A percentile compares a stretch with the other conserved stretches of the same genome.
phyloP scores from a whole-genome alignment of 306 rosid genomes.

The Glycine tomentella region DNA sequence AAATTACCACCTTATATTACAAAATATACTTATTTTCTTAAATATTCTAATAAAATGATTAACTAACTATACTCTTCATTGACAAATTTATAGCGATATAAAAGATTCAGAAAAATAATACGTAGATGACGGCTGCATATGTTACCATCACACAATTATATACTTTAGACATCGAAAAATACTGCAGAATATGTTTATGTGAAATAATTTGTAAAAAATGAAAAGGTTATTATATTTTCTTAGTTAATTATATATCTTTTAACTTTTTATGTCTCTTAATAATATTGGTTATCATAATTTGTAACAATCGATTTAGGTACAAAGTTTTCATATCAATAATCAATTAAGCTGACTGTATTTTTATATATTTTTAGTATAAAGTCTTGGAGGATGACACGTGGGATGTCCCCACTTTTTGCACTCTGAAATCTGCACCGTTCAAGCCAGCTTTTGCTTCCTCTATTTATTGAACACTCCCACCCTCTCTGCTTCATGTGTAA shows the following conservation, averaged over 20 bases:
- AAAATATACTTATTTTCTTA: not conserved
- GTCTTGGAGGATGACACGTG: slow-evolving; percentile 54
- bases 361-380: not conserved
- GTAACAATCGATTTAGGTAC: not conserved
- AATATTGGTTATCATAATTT: not conserved
- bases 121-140: not conserved
- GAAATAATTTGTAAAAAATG: not conserved
- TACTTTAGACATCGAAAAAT: not conserved
- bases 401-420: slow-evolving; percentile 53
- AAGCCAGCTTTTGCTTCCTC: slow-evolving; percentile 47
- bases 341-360: not conserved
- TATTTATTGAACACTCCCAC: slow-evolving; percentile 61
- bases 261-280: not conserved
- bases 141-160: not conserved
- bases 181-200: not conserved
- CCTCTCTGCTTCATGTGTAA: slow-evolving; percentile 54
- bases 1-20: not conserved
- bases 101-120: slow-evolving; percentile 1
- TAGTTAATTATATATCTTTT: not conserved
- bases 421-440: slow-evolving; percentile 68
- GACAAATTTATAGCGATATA: not conserved
- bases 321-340: not conserved
- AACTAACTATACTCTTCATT: not conserved
- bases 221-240: not conserved
- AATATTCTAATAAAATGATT: not conserved